Evolutionary conservation across 2,329 filamentous ascomycete genomes (phyloP), one percentile per base, ranked within the genome.

Genomic region (Trichophyton verrucosum): DNA sequence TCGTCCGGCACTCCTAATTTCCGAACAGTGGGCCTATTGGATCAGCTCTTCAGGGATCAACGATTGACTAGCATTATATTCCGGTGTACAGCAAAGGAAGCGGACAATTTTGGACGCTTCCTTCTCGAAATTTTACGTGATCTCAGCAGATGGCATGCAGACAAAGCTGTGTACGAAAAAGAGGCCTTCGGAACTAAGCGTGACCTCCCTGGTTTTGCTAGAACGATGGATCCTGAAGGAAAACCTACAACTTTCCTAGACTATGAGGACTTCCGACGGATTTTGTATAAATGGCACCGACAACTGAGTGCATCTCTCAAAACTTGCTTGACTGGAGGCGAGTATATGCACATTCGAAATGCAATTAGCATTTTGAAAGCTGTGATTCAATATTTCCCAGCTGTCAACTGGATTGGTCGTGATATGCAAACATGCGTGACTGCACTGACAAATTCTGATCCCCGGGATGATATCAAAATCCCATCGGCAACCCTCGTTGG

Each of bases 311-410:
- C 78, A 57, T 89, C 92, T 1, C 78, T 99, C 60, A 91, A 91
- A 71, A 82, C 82, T 42, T 96, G 92, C 71, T 80, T 99, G 55
- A 84, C 84, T 17, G 86, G 87, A 30, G 85, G 83, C 36, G 92
- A 97, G 74, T 99, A 94, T 82, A 96, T 96, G 87, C 91, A 96
- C 72, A 95, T 97, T 70, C 86, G 92, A 60, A 99, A 99, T 71
- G 90, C 91, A 51, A 95, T 97, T 66, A 94, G 88, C 61, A 81
- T 97, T 3, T 79, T 99, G 62, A 95, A 94, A 71, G 82, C 84
- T 9, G 81, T 96, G 56, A 82, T 89, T 24, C 85, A 90, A 58
- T 82, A 85, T 68, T 99, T 96, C 79, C 95, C 94, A 3, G 87
- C 86, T 15, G 84, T 97, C 61, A 90, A 95, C 69, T 94, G 90